Evolutionary conservation across 2,329 filamentous ascomycete species (phyloP), one percentile per base, ranked within the genome.

Genomic region (Lachnellula suecica): DNA sequence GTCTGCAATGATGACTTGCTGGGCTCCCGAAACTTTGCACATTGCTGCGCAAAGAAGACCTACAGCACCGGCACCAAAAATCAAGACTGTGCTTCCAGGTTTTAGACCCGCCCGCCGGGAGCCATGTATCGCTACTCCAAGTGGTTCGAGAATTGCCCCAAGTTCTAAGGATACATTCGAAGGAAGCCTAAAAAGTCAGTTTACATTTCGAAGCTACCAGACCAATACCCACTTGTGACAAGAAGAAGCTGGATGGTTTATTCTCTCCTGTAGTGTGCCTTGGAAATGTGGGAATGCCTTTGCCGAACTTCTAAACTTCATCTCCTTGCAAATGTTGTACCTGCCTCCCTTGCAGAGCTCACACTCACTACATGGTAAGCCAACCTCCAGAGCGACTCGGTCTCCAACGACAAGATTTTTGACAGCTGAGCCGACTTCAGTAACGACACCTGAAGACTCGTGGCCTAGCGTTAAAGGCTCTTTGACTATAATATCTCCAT

Each of bases 171-270:
- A 88, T 84, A 97, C 91, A 71, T 87, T 78, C 44, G 87, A 87
- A 59, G 65, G 66, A 13, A 68, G 54, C 54, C 66, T 68, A 11
- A 11, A n/a, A 43, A 25, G 22, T 43, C 11, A 43, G 40, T 43
- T 25, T 7, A 43, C 15, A 17, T 7, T n/a, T n/a, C n/a, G 25
- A 25, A 4, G 6, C n/a, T 13, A 43, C 20, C 7, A 24, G 22
- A 20, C 6, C 13, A 3, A 25, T 24, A 51, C 63, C 49, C 55
- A 68, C 79, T 96, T 95, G 78, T 97, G 90, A 75, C 93, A 97
- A 89, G 91, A 97, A 44, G 87, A 79, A n/a, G 91, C 91, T 2
- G 91, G 91, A 76, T 97, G 93, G 75, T 94, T 96, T 73, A 97
- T 68, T n/a, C 58, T 63, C 49, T 61, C 61, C 41, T 68, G 66